A percentile compares a stretch with the other conserved stretches of the same genome.
Conservation (phyloP, 768 basidiomycete genomes). For the Leccinum incarnatum region DNA sequence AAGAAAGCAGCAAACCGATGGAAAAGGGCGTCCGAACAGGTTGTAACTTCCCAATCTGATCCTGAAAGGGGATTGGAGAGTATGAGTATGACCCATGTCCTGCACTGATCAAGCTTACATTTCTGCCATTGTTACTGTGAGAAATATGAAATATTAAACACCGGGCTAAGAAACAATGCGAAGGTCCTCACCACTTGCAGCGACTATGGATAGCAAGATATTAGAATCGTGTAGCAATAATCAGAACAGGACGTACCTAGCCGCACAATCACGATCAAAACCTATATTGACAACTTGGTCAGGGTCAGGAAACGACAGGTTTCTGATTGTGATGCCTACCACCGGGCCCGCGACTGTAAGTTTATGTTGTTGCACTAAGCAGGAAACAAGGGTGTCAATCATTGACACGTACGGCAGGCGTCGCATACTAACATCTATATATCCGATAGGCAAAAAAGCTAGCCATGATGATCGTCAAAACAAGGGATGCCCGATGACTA, state of each 20-base stretch:
- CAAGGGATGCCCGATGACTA: background rate
- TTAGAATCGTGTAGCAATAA: background rate
- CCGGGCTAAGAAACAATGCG: background rate
- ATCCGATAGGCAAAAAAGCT: constrained; percentile 29
- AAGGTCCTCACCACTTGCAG: constrained; percentile 23
- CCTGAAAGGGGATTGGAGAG: constrained; percentile 6
- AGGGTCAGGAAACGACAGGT: background rate
- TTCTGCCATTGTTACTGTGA: constrained; percentile 21
- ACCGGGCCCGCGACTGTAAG: constrained; percentile 15
- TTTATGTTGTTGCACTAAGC: constrained; percentile 15
- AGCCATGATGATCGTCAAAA: background rate
- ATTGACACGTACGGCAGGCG: background rate
- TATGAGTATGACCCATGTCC: background rate
- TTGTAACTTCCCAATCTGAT: constrained; percentile 10
- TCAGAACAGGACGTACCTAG: constrained; percentile 10
- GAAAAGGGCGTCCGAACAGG: constrained; percentile 9
- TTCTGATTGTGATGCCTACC: constrained; percentile 6
- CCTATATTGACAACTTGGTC: constrained; percentile 6
- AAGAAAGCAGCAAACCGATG: constrained; percentile 6
- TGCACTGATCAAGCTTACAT: constrained; percentile 13
- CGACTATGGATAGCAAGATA: constrained; percentile 7
- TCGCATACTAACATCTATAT: constrained; percentile 17
- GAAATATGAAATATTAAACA: background rate
- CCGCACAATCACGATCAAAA: constrained; percentile 16
- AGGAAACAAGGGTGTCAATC: background rate